These are phyloP conservation scores for Dothidotthia symphoricarpi DNA, from an alignment of 2,329 filamentous ascomycete genomes.

Conservation along the genomic window DNA sequence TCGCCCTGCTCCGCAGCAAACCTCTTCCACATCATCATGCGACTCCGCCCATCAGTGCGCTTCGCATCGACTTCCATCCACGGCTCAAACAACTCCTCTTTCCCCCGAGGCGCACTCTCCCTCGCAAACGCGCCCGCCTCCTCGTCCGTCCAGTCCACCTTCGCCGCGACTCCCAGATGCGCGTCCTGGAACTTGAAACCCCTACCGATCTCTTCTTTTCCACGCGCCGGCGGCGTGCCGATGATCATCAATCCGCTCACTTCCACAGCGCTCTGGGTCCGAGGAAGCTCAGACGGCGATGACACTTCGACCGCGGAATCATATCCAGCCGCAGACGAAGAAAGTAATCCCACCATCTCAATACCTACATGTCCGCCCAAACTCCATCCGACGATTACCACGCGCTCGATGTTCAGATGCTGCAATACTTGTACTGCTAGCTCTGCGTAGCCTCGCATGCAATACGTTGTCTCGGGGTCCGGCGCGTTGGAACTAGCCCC, in stretches of 20 bases:
- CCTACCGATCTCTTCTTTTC: conserved; percentile 12
- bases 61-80: conserved; percentile 30
- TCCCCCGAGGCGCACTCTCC: conserved; percentile 10
- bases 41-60: conserved; percentile 26
- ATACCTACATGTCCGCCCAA: conserved; percentile 37
- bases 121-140: conserved; percentile 17
- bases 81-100: conserved; percentile 14
- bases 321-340: too few species aligned
- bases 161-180: conserved; percentile 13
- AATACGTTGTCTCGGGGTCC: conserved; percentile 25
- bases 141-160: conserved; percentile 16
- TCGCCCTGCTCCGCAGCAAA: conserved; percentile 14
- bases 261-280: conserved; percentile 1
- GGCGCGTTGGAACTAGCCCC: conserved; percentile 30
- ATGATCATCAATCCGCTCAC: conserved; percentile 30
- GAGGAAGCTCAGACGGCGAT: background rate
- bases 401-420: conserved; percentile 17
- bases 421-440: conserved; percentile 30
- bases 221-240: conserved; percentile 29
- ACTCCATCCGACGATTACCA: conserved; percentile 35
- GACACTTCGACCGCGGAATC: too few species aligned
- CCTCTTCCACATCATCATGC: conserved; percentile 25
- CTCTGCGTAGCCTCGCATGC: conserved; percentile 32
- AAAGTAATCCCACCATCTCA: conserved; percentile 27
- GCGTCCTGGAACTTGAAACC: conserved; percentile 14